Conservation (phyloP, 2,329 filamentous ascomycete species). For the Calonectria ilicicola region DNA sequence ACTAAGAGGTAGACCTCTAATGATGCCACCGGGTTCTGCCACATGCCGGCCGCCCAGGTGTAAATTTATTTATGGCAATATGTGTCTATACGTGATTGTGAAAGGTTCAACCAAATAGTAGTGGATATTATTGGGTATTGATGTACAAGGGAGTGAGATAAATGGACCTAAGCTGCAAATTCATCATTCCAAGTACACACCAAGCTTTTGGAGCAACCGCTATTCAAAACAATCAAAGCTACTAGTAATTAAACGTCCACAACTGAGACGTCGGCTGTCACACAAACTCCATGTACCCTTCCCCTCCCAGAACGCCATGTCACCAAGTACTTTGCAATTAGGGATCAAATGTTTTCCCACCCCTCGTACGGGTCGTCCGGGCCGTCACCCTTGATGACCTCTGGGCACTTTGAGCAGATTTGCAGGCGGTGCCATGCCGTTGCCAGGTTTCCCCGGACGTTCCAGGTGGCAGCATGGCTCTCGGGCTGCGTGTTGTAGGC, state of each 20-base stretch:
- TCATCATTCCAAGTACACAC: neutral
- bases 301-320: neutral
- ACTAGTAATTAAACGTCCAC: neutral
- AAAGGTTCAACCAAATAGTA: neutral
- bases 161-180: neutral
- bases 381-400: neutral
- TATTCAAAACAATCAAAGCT: neutral
- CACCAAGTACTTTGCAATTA: neutral
- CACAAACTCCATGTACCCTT: neutral
- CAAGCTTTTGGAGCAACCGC: neutral
- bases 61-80: conserved; percentile 7
- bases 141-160: neutral
- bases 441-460: conserved; percentile 73
- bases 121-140: neutral
- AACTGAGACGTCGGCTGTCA: neutral
- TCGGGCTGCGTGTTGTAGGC: conserved; percentile 76
- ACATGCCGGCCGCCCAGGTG: neutral
- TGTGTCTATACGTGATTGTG: neutral
- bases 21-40: neutral
- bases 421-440: conserved; percentile 75
- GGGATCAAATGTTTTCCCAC: conserved; percentile 13
- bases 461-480: conserved; percentile 70
- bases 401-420: conserved; percentile 49
- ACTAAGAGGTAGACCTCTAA: conserved; percentile 32
- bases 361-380: conserved; percentile 20